These are phyloP conservation scores for Psilocybe azurescens DNA, from an alignment of 768 basidiomycete genomes.

Conservation along the genomic window DNA sequence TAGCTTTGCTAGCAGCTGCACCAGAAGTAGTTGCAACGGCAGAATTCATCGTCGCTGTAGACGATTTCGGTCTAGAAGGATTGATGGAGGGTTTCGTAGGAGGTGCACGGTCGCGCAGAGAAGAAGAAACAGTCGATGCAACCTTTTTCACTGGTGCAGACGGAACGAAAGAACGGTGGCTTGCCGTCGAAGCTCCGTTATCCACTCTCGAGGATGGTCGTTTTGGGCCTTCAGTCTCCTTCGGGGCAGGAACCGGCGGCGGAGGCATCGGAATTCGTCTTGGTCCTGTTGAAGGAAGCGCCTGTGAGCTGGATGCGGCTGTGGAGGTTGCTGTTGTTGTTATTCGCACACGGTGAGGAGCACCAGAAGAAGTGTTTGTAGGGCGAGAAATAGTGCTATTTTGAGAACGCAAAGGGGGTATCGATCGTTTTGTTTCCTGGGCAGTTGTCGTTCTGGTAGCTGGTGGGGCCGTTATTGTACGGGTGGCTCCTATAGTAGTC, in stretches of 20 bases:
- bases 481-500: neutral
- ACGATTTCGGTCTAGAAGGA: constrained; percentile 6
- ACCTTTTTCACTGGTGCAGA: constrained; percentile 25
- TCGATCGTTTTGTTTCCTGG: constrained; percentile 21
- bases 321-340: constrained; percentile 24
- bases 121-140: constrained; percentile 11
- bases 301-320: constrained; percentile 7
- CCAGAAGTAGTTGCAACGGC: neutral
- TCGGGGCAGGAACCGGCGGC: constrained; percentile 21
- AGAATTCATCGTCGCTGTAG: neutral
- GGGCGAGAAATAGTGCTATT: constrained; percentile 14
- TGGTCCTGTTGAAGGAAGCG: constrained; percentile 26
- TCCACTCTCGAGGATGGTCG: constrained; percentile 20
- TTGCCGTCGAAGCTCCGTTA: constrained; percentile 12
- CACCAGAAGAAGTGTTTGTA: constrained; percentile 8
- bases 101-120: constrained; percentile 14
- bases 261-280: constrained; percentile 31
- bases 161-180: constrained; percentile 14
- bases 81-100: constrained; percentile 1
- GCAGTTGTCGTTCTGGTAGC: constrained; percentile 6
- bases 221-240: constrained; percentile 19
- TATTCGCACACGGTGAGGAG: constrained; percentile 31
- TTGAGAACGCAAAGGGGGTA: constrained; percentile 19
- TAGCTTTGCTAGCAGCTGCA: constrained; percentile 2
- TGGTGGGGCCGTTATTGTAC: constrained; percentile 1